Conservation (phyloP, 2,329 filamentous ascomycete species). For the Aspergillus novofumigatus region DNA sequence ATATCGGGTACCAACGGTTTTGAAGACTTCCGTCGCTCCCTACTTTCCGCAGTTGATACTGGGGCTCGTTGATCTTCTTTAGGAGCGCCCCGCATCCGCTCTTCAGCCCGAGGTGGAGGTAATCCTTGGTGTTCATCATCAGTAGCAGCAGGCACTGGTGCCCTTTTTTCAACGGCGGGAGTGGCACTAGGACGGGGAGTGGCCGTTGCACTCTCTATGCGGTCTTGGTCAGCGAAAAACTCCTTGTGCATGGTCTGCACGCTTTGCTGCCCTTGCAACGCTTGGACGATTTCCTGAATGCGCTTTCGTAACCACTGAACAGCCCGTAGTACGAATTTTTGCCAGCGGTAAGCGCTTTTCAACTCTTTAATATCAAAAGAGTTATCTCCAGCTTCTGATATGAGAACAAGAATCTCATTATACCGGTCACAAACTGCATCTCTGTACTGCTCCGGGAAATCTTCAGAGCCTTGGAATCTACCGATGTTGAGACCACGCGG, state of each 20-base stretch:
- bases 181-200: not conserved
- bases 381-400: constrained; percentile 31
- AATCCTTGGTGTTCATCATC: not conserved
- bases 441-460: constrained; percentile 34
- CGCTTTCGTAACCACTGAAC: constrained; percentile 46
- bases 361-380: constrained; percentile 43
- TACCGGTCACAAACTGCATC: constrained; percentile 36
- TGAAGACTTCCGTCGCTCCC: constrained; percentile 13
- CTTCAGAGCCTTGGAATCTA: constrained; percentile 34
- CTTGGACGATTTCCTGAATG: constrained; percentile 42
- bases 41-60: not conserved
- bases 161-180: not conserved
- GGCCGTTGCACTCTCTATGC: not conserved
- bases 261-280: constrained; percentile 43
- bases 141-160: not conserved
- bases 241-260: constrained; percentile 26
- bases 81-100: not conserved
- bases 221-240: constrained; percentile 17
- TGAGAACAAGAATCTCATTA: constrained; percentile 32
- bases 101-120: not conserved
- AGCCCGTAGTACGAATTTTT: constrained; percentile 42
- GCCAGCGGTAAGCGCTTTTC: constrained; percentile 47
- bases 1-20: constrained; percentile 11
- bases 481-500: constrained; percentile 28
- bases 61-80: not conserved